Percentiles rank a stretch among this genome's conserved stretches.
These are phyloP conservation scores for Botryobasidium botryosum DNA, from an alignment of 768 basidiomycete genomes.

Conservation along the genomic window DNA sequence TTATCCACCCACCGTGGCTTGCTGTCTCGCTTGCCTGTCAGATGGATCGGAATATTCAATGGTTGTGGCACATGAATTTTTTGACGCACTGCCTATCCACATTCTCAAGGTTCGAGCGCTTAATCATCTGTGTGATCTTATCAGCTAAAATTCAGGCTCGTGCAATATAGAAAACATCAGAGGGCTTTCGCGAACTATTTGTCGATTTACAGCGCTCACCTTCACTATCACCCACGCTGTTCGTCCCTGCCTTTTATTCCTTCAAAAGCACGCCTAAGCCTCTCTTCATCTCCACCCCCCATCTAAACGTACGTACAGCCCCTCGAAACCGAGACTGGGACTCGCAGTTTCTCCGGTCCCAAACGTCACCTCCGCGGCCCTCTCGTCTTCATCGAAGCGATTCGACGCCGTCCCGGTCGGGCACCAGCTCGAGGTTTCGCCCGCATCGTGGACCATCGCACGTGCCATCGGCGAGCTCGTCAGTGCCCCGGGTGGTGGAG, in stretches of 20 bases:
- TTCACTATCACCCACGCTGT: conserved; percentile 10
- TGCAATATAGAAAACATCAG: conserved; percentile 43
- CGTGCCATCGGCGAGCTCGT: conserved; percentile 51
- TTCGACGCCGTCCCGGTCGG: conserved; percentile 54
- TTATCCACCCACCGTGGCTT: neutral
- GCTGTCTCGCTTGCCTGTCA: neutral
- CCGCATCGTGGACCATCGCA: conserved; percentile 48
- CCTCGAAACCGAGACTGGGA: no score
- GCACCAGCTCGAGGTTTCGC: conserved; percentile 65
- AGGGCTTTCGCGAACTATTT: conserved; percentile 78
- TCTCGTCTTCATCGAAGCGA: conserved; percentile 42
- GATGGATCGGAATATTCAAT: conserved; percentile 45
- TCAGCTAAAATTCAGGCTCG: neutral
- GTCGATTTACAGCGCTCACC: conserved; percentile 26
- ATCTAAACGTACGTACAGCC: no score
- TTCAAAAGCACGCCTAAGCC: no score
- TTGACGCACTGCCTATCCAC: conserved; percentile 90
- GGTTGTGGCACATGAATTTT: conserved; percentile 91
- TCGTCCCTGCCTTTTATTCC: no score
- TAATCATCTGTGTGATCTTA: neutral
- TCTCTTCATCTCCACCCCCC: conserved; percentile 14
- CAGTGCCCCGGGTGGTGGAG: conserved; percentile 17
- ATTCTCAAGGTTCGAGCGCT: conserved; percentile 48
- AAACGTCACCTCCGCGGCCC: conserved; percentile 7
- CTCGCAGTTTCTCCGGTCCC: neutral